Evolutionary conservation across 2,329 filamentous ascomycete species (phyloP), one percentile per base, ranked within the genome.

Genomic region (Corniculantispora saksenae): DNA sequence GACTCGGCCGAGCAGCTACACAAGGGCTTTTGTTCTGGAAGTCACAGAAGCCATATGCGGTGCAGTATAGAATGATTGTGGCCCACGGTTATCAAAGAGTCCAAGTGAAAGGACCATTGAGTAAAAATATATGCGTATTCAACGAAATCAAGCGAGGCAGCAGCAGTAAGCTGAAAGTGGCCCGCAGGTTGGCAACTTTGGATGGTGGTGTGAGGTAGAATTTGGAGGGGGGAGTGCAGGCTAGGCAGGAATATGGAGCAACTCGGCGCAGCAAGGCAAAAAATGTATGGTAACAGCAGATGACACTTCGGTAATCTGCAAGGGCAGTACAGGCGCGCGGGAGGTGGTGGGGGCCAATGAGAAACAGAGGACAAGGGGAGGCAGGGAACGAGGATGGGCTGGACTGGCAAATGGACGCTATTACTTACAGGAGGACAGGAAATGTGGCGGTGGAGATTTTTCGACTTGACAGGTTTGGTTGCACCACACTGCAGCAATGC

Each of bases 391-490:
- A 55, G 27, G 51, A 63, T 61, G 59, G 29, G 35, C 58, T 61
- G 50, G 57, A 56, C 27, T 40, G 48, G 23, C 25, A 53, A 53
- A 53, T 29, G 50, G 50, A 47, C 60, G 38, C 51, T 56, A 56
- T 63, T 63, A 63, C 60, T 63, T 63, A 63, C 60, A 63, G 40
- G 29, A 56, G 38, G 40, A 55, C 51, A 19, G 38, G 38, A n/a
- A 56, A 63, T 53, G 60, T 63, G 60, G 60, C 60, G 60, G 60
- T 63, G 60, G 60, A 55, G 60, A 63, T 63, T 63, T 62, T 63
- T 45, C 38, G 43, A 63, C 51, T 63, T 56, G 60, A 63, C 60
- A 50, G 19, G 40, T 53, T 55, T 55, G 60, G 60, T 32, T 56
- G 60, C 40, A 43, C 56, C 47, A 19, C 50, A 45, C 60, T 62